Conservation (phyloP, 306 rosid genomes). For the Dryas alaskensis region DNA sequence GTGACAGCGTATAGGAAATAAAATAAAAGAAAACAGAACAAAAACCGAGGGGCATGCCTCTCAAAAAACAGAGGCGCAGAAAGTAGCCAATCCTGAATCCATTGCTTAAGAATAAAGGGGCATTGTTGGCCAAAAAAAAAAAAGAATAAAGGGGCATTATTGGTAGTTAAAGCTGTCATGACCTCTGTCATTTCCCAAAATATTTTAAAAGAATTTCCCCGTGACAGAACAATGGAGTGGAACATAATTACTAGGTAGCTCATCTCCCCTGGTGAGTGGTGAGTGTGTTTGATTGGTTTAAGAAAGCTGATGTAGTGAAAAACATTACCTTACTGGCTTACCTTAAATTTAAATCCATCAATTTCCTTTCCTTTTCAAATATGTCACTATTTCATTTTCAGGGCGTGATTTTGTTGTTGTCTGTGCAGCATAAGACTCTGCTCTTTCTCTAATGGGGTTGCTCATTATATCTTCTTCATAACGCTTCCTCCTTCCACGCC, state of each 20-base stretch:
- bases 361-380: background rate
- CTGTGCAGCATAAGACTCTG: background rate
- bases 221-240: constrained; percentile 16
- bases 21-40: background rate
- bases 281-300: constrained; percentile 1
- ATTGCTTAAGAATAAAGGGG: constrained; percentile 31
- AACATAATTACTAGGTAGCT: constrained; percentile 22
- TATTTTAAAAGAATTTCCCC: constrained; percentile 6
- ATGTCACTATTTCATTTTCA: constrained; percentile 3
- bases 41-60: background rate
- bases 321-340: background rate
- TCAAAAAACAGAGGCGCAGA: background rate
- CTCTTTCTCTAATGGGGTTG: constrained; percentile 27
- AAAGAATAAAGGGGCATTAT: constrained; percentile 29
- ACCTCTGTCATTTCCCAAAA: constrained; percentile 10
- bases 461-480: constrained; percentile 10
- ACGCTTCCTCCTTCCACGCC: constrained; percentile 5
- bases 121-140: too few relatives aligned
- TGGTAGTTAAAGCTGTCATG: constrained; percentile 26
- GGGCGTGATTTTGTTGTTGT: constrained; percentile 12
- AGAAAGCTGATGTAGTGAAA: constrained; percentile 21
- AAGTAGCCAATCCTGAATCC: background rate
- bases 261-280: constrained; percentile 3
- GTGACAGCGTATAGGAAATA: too few relatives aligned
- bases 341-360: background rate